Conservation (phyloP, 768 basidiomycete species). For the Calocybe indica region DNA sequence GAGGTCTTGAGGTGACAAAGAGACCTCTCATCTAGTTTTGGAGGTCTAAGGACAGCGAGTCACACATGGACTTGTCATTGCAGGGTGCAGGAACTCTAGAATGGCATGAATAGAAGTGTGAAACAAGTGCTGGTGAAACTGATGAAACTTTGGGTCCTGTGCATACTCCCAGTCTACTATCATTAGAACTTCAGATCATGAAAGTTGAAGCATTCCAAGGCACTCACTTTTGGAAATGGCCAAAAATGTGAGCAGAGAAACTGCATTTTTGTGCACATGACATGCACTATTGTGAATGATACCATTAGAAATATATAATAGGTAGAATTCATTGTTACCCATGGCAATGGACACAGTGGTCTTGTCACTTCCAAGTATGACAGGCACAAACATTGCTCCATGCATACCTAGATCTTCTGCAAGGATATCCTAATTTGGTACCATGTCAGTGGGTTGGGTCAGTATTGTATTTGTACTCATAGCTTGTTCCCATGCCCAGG, state of each 20-base stretch:
- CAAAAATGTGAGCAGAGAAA: constrained; percentile 5
- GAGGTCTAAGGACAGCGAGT: constrained; percentile 14
- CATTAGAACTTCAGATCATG: constrained; percentile 1
- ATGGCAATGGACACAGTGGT: constrained; percentile 11
- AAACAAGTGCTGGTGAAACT: constrained; percentile 22
- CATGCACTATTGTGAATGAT: constrained; percentile 9
- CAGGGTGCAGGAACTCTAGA: constrained; percentile 13
- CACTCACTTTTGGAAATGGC: constrained; percentile 9
- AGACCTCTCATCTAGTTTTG: no score
- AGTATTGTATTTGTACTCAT: constrained; percentile 4
- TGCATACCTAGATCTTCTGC: constrained; percentile 5
- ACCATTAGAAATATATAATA: constrained; percentile 12
- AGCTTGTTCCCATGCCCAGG: constrained; percentile 23
- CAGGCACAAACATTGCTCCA: constrained; percentile 11
- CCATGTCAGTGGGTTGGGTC: background rate
- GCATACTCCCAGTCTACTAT: constrained; percentile 11
- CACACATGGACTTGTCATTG: constrained; percentile 22
- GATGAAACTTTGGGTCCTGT: constrained; percentile 13
- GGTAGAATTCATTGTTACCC: constrained; percentile 13
- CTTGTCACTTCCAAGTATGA: constrained; percentile 16
- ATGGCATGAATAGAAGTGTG: constrained; percentile 20
- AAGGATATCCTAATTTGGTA: constrained; percentile 6
- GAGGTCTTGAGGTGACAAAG: no score
- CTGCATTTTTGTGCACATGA: constrained; percentile 1
- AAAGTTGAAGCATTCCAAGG: background rate